Conservation (phyloP, 2,329 filamentous ascomycete genomes). For the Chaetomiaceae sp. region DNA sequence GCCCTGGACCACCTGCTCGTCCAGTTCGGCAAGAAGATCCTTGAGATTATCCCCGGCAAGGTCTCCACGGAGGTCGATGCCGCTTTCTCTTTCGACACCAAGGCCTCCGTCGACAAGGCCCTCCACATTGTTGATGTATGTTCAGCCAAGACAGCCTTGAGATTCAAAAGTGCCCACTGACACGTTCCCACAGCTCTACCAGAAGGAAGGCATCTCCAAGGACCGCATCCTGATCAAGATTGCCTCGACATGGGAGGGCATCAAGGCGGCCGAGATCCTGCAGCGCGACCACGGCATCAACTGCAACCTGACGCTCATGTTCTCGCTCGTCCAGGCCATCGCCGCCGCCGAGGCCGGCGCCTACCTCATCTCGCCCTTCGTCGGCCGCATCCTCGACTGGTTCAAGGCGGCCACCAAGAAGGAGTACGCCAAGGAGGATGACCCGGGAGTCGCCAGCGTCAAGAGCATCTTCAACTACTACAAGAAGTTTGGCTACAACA, state of each 20-base stretch:
- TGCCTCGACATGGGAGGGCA: slow-evolving; percentile 98
- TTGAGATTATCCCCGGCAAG: slow-evolving; percentile 94
- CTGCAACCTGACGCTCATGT: slow-evolving; percentile 98
- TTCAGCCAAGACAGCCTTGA: neutral
- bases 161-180: neutral
- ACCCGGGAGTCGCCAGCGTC: slow-evolving; percentile 94
- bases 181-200: slow-evolving; percentile 67
- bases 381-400: slow-evolving; percentile 98
- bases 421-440: slow-evolving; percentile 81
- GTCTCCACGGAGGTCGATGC: slow-evolving; percentile 99
- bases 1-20: slow-evolving; percentile 92
- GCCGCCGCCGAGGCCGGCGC: slow-evolving; percentile 90
- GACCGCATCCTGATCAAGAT: slow-evolving; percentile 97
- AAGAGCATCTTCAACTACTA: slow-evolving; percentile 99
- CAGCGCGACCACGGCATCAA: slow-evolving; percentile 95
- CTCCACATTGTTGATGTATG: slow-evolving; percentile 91
- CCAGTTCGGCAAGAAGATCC: slow-evolving; percentile 96
- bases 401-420: slow-evolving; percentile 96
- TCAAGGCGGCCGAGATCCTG: slow-evolving; percentile 95
- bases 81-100: slow-evolving; percentile 87
- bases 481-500: slow-evolving; percentile 99
- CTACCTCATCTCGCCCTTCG: slow-evolving; percentile 98
- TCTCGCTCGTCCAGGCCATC: slow-evolving; percentile 91
- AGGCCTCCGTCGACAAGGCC: slow-evolving; percentile 90
- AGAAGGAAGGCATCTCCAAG: slow-evolving; percentile 84